These are phyloP conservation scores for Lachnellula occidentalis DNA, from an alignment of 2,329 filamentous ascomycete species.

Conservation along the genomic window DNA sequence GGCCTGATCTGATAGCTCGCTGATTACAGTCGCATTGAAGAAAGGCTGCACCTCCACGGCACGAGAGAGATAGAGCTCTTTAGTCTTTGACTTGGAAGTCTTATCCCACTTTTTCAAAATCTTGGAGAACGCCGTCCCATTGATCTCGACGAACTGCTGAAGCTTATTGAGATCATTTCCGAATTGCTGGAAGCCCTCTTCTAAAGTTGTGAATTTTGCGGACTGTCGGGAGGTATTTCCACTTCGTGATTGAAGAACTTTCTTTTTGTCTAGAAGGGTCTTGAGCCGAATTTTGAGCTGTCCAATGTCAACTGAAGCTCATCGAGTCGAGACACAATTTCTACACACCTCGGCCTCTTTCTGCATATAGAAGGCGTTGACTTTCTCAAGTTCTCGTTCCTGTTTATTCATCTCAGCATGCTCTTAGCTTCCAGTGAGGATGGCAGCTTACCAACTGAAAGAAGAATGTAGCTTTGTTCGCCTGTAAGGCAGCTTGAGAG, in stretches of 20 bases:
- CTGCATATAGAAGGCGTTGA: conserved; percentile 95
- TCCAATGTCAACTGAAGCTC: conserved; percentile 8
- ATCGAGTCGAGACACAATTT: not conserved
- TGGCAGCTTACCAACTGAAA: conserved; percentile 73
- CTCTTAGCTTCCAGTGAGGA: conserved; percentile 16
- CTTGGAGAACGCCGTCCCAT: conserved; percentile 96
- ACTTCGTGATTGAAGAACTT: conserved; percentile 74
- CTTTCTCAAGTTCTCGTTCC: conserved; percentile 97
- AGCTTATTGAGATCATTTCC: conserved; percentile 95
- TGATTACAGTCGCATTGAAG: conserved; percentile 96
- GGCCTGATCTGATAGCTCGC: conserved; percentile 91
- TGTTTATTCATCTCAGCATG: conserved; percentile 43
- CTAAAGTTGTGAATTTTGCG: conserved; percentile 87
- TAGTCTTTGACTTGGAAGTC: conserved; percentile 97
- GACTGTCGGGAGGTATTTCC: conserved; percentile 78
- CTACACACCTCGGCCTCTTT: conserved; percentile 87
- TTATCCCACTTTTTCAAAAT: conserved; percentile 99
- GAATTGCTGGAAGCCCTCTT: conserved; percentile 97
- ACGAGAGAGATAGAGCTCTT: conserved; percentile 91
- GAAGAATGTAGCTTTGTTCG: conserved; percentile 98
- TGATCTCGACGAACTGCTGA: conserved; percentile 97
- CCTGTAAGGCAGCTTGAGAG: conserved; percentile 84
- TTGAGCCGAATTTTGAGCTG: conserved; percentile 90
- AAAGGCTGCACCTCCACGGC: conserved; percentile 97
- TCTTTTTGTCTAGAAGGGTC: conserved; percentile 92